Evolutionary conservation across 345 rosid species (phyloP).

Genomic region (Xanthoceras sorbifolium): DNA sequence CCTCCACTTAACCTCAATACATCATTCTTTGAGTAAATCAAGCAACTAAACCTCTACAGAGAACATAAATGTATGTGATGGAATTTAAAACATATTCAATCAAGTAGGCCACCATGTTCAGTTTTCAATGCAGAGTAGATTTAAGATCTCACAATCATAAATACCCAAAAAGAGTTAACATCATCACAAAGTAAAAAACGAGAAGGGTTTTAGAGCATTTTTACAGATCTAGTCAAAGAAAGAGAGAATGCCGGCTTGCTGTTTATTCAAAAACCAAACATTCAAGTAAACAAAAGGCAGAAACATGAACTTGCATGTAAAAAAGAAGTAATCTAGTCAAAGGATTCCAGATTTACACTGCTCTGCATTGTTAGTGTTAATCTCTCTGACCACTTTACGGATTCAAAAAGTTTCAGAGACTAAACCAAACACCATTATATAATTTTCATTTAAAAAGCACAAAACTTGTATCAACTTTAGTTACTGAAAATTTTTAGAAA

Average conservation of each 20-base stretch:
- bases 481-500: too few species aligned
- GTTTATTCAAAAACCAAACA: neutral
- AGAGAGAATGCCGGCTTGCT: neutral
- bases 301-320: neutral
- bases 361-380: neutral
- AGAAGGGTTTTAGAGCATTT: neutral
- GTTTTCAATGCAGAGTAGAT: neutral
- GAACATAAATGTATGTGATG: neutral
- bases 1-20: neutral
- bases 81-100: neutral
- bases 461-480: too few species aligned
- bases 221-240: neutral
- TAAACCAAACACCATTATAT: neutral
- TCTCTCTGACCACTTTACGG: neutral
- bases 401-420: too few species aligned
- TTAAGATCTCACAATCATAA: neutral
- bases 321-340: neutral
- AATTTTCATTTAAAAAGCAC: too few species aligned
- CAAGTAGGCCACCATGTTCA: neutral
- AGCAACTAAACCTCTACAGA: neutral
- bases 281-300: too few species aligned
- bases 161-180: neutral
- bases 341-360: neutral
- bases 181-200: neutral
- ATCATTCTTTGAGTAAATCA: neutral